Conservation (phyloP, 495 filamentous ascomycete genomes). For the Penicillium chermesinum region DNA sequence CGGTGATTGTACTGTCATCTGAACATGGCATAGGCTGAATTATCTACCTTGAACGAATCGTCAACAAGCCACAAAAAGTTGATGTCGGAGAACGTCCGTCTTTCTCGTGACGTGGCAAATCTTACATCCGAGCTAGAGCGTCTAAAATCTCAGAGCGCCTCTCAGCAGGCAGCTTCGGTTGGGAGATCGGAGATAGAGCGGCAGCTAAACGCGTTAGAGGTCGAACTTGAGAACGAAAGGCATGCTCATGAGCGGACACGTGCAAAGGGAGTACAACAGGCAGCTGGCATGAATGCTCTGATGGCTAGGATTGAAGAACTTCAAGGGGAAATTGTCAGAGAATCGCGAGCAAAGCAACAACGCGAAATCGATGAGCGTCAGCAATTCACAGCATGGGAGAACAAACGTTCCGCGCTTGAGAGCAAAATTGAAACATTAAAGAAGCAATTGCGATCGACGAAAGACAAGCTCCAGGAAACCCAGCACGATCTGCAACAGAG, state of each 20-base stretch:
- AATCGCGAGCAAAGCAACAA: conserved; percentile 37
- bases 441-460: conserved; percentile 59
- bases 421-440: conserved; percentile 62
- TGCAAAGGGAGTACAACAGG: conserved; percentile 41
- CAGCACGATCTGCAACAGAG: conserved; percentile 42
- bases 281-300: conserved; percentile 44
- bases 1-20: not conserved
- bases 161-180: conserved; percentile 58
- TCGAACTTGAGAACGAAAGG: conserved; percentile 76
- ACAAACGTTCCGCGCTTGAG: conserved; percentile 54
- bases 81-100: conserved; percentile 68
- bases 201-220: conserved; percentile 66
- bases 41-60: conserved; percentile 55
- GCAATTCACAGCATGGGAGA: conserved; percentile 43
- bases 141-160: conserved; percentile 61
- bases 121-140: conserved; percentile 76
- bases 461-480: conserved; percentile 63
- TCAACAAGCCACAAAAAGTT: conserved; percentile 63
- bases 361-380: conserved; percentile 28
- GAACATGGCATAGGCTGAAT: conserved; percentile 52
- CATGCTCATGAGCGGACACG: conserved; percentile 57
- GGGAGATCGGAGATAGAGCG: conserved; percentile 74
- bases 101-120: conserved; percentile 64
- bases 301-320: conserved; percentile 36
- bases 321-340: conserved; percentile 40